Conservation (phyloP, 148 eudicot species). For the Camellia sinensis region DNA sequence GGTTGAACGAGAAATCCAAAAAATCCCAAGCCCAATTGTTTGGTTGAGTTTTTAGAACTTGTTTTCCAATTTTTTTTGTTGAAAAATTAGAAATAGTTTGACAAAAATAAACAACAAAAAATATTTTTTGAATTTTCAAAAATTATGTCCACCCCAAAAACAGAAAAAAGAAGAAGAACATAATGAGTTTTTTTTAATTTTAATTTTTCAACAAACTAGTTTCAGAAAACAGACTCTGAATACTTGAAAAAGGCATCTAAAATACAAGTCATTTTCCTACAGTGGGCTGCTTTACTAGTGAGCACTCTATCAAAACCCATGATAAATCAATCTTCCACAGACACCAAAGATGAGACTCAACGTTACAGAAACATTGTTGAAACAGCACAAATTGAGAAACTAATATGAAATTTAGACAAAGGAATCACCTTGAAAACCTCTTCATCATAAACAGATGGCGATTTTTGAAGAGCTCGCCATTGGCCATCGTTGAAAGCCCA, state of each 20-base stretch:
- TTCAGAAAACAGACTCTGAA: too few relatives aligned
- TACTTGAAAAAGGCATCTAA: neutral
- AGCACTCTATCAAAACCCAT: neutral
- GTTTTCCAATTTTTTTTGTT: too few relatives aligned
- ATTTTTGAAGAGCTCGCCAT: constrained; percentile 80
- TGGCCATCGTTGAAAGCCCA: constrained; percentile 97
- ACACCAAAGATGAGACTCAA: neutral
- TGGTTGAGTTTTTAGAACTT: too few relatives aligned
- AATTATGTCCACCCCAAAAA: too few relatives aligned
- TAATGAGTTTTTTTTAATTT: too few relatives aligned
- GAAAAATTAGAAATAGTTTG: too few relatives aligned
- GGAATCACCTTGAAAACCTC: constrained; percentile 68
- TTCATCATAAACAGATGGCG: constrained; percentile 84
- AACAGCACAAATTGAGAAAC: neutral
- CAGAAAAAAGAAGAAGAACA: too few relatives aligned
- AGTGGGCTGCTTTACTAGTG: neutral
- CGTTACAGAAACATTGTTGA: neutral
- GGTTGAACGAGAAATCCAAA: neutral
- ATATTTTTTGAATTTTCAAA: too few relatives aligned
- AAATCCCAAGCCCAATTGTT: neutral
- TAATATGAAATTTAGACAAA: neutral
- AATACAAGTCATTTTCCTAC: neutral
- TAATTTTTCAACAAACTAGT: too few relatives aligned
- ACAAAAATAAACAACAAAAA: too few relatives aligned
- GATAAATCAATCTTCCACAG: neutral